Conservation (phyloP, 352 stramenopile genomes). For the Phytophthora palmivora region DNA sequence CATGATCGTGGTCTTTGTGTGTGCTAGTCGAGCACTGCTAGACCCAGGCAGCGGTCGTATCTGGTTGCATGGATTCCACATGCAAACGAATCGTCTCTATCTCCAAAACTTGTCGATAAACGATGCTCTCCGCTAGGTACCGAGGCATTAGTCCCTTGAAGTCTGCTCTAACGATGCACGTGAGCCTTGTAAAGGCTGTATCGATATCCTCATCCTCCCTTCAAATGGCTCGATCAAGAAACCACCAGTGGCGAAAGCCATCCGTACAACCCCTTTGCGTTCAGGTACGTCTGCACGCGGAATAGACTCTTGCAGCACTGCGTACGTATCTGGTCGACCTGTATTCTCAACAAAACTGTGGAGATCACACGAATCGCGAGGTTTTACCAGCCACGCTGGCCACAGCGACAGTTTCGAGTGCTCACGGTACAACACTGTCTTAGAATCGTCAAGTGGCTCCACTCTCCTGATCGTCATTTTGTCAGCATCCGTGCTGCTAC, state of each 20-base stretch:
- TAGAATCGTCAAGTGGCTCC: slow-evolving; percentile 71
- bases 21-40: background rate
- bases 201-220: slow-evolving; percentile 31
- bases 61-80: slow-evolving; percentile 45
- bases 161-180: slow-evolving; percentile 61
- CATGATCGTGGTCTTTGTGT: background rate
- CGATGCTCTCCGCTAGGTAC: slow-evolving; percentile 79
- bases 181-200: slow-evolving; percentile 47
- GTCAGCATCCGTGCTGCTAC: slow-evolving; percentile 40
- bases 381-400: slow-evolving; percentile 82
- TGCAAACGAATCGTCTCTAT: slow-evolving; percentile 57
- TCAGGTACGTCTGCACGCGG: slow-evolving; percentile 70
- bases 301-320: slow-evolving; percentile 74
- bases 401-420: slow-evolving; percentile 78
- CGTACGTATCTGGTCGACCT: slow-evolving; percentile 64
- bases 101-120: slow-evolving; percentile 75
- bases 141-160: slow-evolving; percentile 72
- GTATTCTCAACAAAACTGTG: slow-evolving; percentile 81
- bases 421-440: slow-evolving; percentile 72
- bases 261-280: slow-evolving; percentile 71
- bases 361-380: slow-evolving; percentile 82
- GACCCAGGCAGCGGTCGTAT: slow-evolving; percentile 36
- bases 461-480: slow-evolving; percentile 53
- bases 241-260: slow-evolving; percentile 76
- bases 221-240: slow-evolving; percentile 67